Conservation (phyloP, 257 asterid species). For the Solanum etuberosum region DNA sequence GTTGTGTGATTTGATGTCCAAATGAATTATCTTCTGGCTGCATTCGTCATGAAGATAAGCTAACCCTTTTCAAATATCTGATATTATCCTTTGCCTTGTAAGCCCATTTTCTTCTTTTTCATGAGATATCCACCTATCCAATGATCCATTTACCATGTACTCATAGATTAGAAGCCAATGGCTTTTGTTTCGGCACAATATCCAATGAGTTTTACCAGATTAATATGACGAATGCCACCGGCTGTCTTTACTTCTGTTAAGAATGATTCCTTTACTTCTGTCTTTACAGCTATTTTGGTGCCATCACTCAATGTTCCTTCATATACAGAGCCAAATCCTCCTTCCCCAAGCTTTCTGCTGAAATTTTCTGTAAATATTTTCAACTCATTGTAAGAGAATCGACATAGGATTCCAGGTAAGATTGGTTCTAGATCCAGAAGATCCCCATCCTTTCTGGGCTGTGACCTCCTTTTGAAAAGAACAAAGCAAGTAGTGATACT, state of each 20-base stretch:
- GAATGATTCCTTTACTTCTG: too few relatives aligned
- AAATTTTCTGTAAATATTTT: constrained; percentile 2
- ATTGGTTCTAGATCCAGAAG: too few relatives aligned
- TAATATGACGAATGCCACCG: constrained; percentile 3
- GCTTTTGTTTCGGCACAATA: background rate
- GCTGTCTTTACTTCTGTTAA: too few relatives aligned
- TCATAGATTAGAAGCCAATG: constrained; percentile 11
- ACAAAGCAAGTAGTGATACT: background rate
- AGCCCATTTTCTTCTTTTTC: background rate
- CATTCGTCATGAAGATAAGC: constrained; percentile 17
- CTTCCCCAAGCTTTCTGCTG: constrained; percentile 2
- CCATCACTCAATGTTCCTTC: too few relatives aligned
- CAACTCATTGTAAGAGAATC: background rate
- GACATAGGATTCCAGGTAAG: too few relatives aligned
- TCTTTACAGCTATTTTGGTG: too few relatives aligned
- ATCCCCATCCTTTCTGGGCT: too few relatives aligned
- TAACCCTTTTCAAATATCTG: constrained; percentile 12
- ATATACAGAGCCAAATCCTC: background rate
- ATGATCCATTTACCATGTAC: constrained; percentile 10
- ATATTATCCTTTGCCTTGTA: constrained; percentile 2
- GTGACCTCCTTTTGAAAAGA: too few relatives aligned
- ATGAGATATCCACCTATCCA: constrained; percentile 11
- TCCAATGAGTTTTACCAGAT: background rate
- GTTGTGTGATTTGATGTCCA: constrained; percentile 21
- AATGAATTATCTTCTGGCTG: constrained; percentile 15